These are phyloP conservation scores for Diaporthe citrichinensis DNA, from an alignment of 2,329 filamentous ascomycete species.

Conservation along the genomic window DNA sequence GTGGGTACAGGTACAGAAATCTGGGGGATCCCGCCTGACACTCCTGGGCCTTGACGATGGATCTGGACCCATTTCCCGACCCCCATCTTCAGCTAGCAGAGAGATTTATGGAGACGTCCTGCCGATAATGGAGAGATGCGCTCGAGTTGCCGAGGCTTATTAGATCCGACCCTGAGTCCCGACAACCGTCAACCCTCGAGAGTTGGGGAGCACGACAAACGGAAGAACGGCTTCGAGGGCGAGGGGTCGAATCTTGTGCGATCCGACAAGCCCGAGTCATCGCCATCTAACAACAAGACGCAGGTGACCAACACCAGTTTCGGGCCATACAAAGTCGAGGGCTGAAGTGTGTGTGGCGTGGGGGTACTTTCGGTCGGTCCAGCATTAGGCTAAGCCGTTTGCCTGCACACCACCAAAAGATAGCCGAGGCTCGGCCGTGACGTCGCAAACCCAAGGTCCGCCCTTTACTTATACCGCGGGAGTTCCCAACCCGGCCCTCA, in stretches of 20 bases:
- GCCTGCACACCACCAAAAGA: slow-evolving; percentile 24
- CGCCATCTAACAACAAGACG: not conserved
- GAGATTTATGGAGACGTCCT: slow-evolving; percentile 3
- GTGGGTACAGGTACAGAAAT: slow-evolving; percentile 25
- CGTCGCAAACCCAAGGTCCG: slow-evolving; percentile 31
- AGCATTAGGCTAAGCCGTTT: not conserved
- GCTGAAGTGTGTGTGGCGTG: not conserved
- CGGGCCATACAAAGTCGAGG: not conserved
- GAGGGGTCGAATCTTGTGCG: not conserved
- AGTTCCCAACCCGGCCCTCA: slow-evolving; percentile 25
- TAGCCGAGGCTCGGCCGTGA: slow-evolving; percentile 39
- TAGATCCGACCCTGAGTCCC: not conserved
- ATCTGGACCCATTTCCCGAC: slow-evolving; percentile 30
- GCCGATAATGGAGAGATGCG: slow-evolving; percentile 9
- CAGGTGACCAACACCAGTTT: not conserved
- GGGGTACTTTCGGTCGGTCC: not conserved
- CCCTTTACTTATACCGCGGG: slow-evolving; percentile 31
- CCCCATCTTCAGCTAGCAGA: slow-evolving; percentile 8
- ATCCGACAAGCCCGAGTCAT: slow-evolving; percentile 3
- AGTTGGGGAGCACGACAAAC: not conserved
- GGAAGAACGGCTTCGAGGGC: not conserved
- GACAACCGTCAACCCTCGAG: not conserved
- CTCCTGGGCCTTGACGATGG: slow-evolving; percentile 18
- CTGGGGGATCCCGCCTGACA: slow-evolving; percentile 33
- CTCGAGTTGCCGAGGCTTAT: slow-evolving; percentile 31